phyloP scores from a whole-genome alignment of 345 rosid species.

The Sonneratia caseolaris region DNA sequence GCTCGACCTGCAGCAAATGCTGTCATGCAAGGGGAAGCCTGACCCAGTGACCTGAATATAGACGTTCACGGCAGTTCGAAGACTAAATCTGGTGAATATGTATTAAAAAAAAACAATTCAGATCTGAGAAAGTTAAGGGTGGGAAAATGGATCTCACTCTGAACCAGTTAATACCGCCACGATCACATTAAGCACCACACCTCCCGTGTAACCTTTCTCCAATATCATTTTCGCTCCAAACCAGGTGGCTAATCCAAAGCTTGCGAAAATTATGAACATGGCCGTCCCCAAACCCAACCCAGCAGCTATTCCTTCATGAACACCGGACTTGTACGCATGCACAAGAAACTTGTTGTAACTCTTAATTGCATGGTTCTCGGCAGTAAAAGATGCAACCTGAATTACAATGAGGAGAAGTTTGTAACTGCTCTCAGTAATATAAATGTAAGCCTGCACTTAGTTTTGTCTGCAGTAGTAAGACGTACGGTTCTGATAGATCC shows the following conservation, averaged over 20 bases:
- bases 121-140: not conserved
- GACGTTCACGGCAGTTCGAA: not conserved
- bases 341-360: conserved; percentile 25
- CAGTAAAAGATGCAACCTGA: conserved; percentile 85
- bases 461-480: not conserved
- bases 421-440: not conserved
- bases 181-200: conserved; percentile 26
- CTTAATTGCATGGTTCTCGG: conserved; percentile 26
- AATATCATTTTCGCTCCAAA: conserved; percentile 35
- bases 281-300: conserved; percentile 29
- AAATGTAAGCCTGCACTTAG: conserved; percentile 2
- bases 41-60: conserved; percentile 70
- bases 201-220: conserved; percentile 33
- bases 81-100: not conserved
- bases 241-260: conserved; percentile 32
- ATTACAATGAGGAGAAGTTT: conserved; percentile 8
- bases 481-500: conserved; percentile 82
- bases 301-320: conserved; percentile 20
- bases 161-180: conserved; percentile 32
- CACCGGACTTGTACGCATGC: conserved; percentile 24
- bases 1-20: conserved; percentile 75
- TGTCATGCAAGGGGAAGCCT: conserved; percentile 61
- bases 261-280: conserved; percentile 14
- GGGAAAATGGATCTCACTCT: conserved; percentile 20
- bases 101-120: not conserved